Evolutionary conservation across 1,284 basidiomycete genomes (phyloP), one percentile per base, ranked within the genome.

Genomic region (Ganoderma sinense): DNA sequence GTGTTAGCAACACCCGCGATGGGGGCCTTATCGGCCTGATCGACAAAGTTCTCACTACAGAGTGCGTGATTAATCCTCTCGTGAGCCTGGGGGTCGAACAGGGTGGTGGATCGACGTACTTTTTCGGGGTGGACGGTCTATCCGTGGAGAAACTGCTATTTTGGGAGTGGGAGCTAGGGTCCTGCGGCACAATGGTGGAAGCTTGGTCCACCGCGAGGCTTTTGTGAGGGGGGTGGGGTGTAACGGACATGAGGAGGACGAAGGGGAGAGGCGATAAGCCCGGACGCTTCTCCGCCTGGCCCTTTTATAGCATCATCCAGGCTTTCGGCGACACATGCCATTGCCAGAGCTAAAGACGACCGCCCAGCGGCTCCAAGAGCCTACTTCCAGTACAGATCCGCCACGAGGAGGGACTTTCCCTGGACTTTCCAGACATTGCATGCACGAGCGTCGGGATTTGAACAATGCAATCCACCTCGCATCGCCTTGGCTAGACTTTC

Each of bases 261-360:
- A 56, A 29, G 31, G 29, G 53, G 26, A 29, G 53, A 56, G 53
- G 31, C 53, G 53, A 56, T 56, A 56, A 56, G 53, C 53, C 18
- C 53, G 29, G 31, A 56, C 10, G 36, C 33, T 61, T 51, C 36
- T n/a, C 48, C 36, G 48, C 36, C 14, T 56, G 29, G 29, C 53
- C 29, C 53, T 56, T 56, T 56, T 56, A 56, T 56, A 56, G 14
- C 53, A 16, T 14, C 29, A 33, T 33, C 29, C 53, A 31, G 53
- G 31, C 53, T 29, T 14, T 33, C 53, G 53, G 26, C 31, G 53
- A 16, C 53, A 31, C 53, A 56, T 31, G 29, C 13, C 26, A 33
- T 29, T 31, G 51, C 51, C 23, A 29, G 26, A 29, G 53, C 53
- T 29, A 56, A 31, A 56, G 53, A 29, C 53, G 18, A 56, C 31